Evolutionary conservation across 1,284 basidiomycete genomes (phyloP).

Genomic region (Microbotryum saponariae): DNA sequence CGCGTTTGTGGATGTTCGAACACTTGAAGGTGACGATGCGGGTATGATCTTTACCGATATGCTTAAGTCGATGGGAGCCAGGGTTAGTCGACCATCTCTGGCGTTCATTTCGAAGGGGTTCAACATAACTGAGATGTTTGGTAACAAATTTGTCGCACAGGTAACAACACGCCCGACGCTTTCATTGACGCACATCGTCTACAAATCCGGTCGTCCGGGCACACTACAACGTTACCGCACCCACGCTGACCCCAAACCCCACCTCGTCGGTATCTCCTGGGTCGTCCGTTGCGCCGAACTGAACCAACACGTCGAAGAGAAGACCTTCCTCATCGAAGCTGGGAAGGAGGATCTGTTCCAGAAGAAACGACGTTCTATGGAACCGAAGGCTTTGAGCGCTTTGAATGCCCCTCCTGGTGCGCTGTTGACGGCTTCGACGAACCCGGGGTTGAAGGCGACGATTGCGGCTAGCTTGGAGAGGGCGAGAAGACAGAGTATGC

Average conservation of each 20-base stretch:
- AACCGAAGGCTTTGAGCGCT: conserved; percentile 26
- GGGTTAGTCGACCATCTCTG: conserved; percentile 49
- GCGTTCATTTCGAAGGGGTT: too few relatives aligned
- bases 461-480: conserved; percentile 30
- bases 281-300: conserved; percentile 76
- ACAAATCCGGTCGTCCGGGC: conserved; percentile 72
- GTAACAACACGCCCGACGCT: conserved; percentile 46
- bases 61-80: conserved; percentile 70
- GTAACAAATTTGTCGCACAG: conserved; percentile 36
- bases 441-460: conserved; percentile 20
- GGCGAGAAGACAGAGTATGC: conserved; percentile 25
- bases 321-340: conserved; percentile 59
- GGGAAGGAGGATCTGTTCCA: conserved; percentile 50
- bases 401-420: conserved; percentile 7
- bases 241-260: conserved; percentile 59
- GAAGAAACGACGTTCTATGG: conserved; percentile 25
- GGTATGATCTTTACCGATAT: conserved; percentile 77
- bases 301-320: conserved; percentile 57
- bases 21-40: conserved; percentile 76
- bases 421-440: neutral
- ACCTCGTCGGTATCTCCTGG: conserved; percentile 83
- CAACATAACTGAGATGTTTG: neutral
- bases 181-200: conserved; percentile 78
- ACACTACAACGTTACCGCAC: conserved; percentile 70
- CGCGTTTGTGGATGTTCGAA: conserved; percentile 82